A percentile compares a stretch with the other conserved stretches of the same genome.
Evolutionary conservation across 2,329 filamentous ascomycete species (phyloP).

Genomic region (Trichocomaceae sp.): DNA sequence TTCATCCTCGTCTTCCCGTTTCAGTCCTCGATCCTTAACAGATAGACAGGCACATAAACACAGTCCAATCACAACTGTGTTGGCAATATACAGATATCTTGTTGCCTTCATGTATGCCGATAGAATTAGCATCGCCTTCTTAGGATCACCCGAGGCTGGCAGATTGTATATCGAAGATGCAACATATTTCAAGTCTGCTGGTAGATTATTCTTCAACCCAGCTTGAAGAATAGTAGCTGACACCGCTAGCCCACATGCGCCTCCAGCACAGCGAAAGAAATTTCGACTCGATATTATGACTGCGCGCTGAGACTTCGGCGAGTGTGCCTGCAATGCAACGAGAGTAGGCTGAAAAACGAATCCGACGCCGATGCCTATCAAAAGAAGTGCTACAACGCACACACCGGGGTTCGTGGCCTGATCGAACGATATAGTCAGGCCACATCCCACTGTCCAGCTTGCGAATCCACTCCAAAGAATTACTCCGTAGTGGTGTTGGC

Average conservation of each 20-base stretch:
- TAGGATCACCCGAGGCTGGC: conserved; percentile 25
- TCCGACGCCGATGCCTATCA: conserved; percentile 51
- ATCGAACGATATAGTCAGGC: conserved; percentile 47
- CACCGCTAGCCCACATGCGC: conserved; percentile 52
- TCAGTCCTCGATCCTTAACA: conserved; percentile 46
- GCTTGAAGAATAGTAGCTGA: conserved; percentile 47
- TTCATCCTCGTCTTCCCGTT: conserved; percentile 15
- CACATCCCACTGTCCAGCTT: conserved; percentile 44
- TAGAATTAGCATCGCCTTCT: conserved; percentile 33
- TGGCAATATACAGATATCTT: conserved; percentile 50
- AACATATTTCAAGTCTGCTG: conserved; percentile 30
- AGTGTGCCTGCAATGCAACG: conserved; percentile 54
- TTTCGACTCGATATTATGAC: conserved; percentile 58
- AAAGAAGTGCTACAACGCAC: conserved; percentile 46
- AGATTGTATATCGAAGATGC: conserved; percentile 36
- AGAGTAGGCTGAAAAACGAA: conserved; percentile 48
- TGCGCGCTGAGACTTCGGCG: conserved; percentile 51
- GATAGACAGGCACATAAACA: conserved; percentile 47
- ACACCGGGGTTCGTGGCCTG: conserved; percentile 39
- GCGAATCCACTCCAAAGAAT: conserved; percentile 48
- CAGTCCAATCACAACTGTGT: conserved; percentile 47
- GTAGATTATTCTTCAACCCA: conserved; percentile 32
- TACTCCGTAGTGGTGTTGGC: conserved; percentile 51
- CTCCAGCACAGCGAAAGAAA: conserved; percentile 55
- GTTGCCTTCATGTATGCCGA: conserved; percentile 49